Evolutionary conservation across 225 moss, liverwort and hornwort species (phyloP).

Genomic region (Lunularia cruciata): DNA sequence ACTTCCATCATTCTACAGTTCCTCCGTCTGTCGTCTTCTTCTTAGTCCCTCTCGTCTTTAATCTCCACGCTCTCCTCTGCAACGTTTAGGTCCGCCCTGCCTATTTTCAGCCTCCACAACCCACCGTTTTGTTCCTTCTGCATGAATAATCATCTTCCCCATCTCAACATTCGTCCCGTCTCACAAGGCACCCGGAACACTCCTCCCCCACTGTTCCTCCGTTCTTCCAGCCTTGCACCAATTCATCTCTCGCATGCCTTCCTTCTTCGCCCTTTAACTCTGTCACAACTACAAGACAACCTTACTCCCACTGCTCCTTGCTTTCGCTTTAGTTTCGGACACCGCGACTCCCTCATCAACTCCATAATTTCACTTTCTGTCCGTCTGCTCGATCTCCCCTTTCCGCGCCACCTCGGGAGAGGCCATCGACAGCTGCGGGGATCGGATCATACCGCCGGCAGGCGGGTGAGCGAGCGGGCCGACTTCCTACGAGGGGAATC

Average conservation of each 20-base stretch:
- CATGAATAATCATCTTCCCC: conserved; percentile 2
- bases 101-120: conserved; percentile 9
- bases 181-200: neutral
- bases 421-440: too few relatives aligned
- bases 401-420: neutral
- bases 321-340: neutral
- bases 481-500: too few relatives aligned
- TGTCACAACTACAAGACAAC: too few relatives aligned
- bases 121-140: neutral
- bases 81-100: neutral
- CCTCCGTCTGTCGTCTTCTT: conserved; percentile 1
- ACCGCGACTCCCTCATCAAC: neutral
- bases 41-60: neutral
- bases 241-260: neutral
- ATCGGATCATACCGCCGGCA: too few relatives aligned
- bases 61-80: neutral
- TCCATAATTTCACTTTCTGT: neutral
- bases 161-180: too few relatives aligned
- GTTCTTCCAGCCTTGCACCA: conserved; percentile 13
- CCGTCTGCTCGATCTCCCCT: neutral
- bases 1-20: too few relatives aligned
- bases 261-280: neutral
- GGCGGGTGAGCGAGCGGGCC: too few relatives aligned
- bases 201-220: conserved; percentile 10
- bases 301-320: neutral